Conservation (phyloP, 306 rosid species). For the Sicyos baderoa region DNA sequence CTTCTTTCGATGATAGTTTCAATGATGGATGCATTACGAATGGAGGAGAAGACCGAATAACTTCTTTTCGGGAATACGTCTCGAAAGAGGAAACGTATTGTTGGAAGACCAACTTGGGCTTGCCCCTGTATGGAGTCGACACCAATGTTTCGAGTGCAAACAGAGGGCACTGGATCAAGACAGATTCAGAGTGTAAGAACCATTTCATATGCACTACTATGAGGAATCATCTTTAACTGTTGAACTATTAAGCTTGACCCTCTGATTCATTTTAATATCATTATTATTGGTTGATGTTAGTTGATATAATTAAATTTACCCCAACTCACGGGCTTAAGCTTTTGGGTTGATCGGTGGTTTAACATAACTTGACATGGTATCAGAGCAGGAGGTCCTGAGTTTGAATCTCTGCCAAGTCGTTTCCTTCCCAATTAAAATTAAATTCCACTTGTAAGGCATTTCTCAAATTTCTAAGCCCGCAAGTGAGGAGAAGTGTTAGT, state of each 20-base stretch:
- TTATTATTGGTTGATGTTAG: too few species aligned
- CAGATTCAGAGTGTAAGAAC: slow-evolving; percentile 89
- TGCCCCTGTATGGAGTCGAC: slow-evolving; percentile 30
- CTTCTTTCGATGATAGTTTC: slow-evolving; percentile 24
- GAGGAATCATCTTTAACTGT: background rate
- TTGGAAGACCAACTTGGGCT: slow-evolving; percentile 32
- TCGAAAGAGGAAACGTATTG: slow-evolving; percentile 30
- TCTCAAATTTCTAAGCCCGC: too few species aligned
- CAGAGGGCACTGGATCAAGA: slow-evolving; percentile 83
- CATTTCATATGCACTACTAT: slow-evolving; percentile 13
- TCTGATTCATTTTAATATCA: background rate
- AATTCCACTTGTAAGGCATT: too few species aligned
- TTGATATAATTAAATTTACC: too few species aligned
- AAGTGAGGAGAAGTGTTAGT: too few species aligned
- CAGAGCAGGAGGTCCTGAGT: too few species aligned
- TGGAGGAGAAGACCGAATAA: slow-evolving; percentile 27
- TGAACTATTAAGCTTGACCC: background rate
- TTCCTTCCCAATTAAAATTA: too few species aligned
- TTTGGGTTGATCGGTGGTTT: too few species aligned
- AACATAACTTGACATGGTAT: too few species aligned
- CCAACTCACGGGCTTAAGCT: too few species aligned
- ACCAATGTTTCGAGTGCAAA: slow-evolving; percentile 38
- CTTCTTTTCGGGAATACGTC: slow-evolving; percentile 25
- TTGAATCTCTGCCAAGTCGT: too few species aligned
- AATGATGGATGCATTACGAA: slow-evolving; percentile 26